Evolutionary conservation across 169 alveolate species (phyloP), one percentile per base, ranked within the genome.

Genomic region (Plasmodium billcollinsi): DNA sequence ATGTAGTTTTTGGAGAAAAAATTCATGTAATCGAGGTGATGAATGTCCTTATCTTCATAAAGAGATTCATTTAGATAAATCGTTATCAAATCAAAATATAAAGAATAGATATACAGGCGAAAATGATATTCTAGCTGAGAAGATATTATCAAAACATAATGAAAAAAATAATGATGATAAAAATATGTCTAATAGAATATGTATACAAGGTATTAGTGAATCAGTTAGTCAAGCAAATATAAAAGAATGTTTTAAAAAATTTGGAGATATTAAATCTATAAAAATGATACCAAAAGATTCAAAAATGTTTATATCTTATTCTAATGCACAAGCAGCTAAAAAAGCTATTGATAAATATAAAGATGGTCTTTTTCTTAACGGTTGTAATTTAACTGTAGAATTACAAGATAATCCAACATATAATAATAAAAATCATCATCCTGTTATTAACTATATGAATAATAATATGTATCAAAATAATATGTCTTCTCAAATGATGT

Each of bases 1-100:
- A n/a, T 98, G 99, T 80, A 94, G 98, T 20, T 98, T 98, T 93
- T 98, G 97, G 96, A 93, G 96, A 2, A 96, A 96, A 83, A 98
- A 98, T 58, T 96, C 94, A 45, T 98, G 99, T 89, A 97, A 93
- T 52, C 89, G 99, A 50, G 99, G 99, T 1, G 98, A 94, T n/a
- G 95, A 95, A 12, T 97, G 99, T 75, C 99, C 99, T 21, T 97
- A 96, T 75, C 90, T 94, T n/a, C 96, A 94, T 61, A 94, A 94
- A 58, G 91, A 92, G 43, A 93, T 90, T 43, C 95, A 90, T 47
- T 88, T 85, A 24, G 95, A 94, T 59, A 92, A 92, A 24, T 67
- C 94, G 9, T 72, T 94, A 47, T 90, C 94, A 12, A 94, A 92
- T 62, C 96, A 94, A 70, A 92, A 78, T 65, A 94, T 94, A 12